Evolutionary conservation across 2,329 filamentous ascomycete species (phyloP).

Genomic region (Paradendryphiella salina): DNA sequence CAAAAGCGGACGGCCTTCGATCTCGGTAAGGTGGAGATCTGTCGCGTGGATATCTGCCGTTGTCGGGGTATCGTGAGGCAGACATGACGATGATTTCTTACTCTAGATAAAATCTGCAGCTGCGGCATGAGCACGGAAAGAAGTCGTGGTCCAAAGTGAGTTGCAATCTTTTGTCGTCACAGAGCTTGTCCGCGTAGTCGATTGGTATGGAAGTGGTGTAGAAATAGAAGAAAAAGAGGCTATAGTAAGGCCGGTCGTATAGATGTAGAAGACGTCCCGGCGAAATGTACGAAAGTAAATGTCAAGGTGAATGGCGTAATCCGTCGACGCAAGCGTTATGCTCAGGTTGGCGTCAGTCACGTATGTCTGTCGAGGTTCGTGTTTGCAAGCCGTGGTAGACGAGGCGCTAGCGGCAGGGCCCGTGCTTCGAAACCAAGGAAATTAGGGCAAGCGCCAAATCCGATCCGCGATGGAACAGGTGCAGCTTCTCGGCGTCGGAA

Average conservation of each 20-base stretch:
- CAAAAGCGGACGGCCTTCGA: constrained; percentile 65
- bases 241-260: background rate
- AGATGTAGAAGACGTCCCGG: background rate
- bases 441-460: constrained; percentile 27
- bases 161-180: background rate
- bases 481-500: constrained; percentile 35
- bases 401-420: constrained; percentile 21
- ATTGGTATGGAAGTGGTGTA: background rate
- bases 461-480: constrained; percentile 32
- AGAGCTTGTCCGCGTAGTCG: background rate
- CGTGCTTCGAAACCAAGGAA: constrained; percentile 17
- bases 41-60: constrained; percentile 48
- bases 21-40: constrained; percentile 63
- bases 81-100: constrained; percentile 33
- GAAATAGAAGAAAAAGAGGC: background rate
- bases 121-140: constrained; percentile 23
- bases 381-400: constrained; percentile 18
- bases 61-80: constrained; percentile 43
- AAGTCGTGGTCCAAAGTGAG: background rate
- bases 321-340: constrained; percentile 3
- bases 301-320: background rate
- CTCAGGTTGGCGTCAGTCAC: constrained; percentile 15
- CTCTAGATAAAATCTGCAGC: constrained; percentile 3
- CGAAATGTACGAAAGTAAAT: background rate
- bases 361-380: constrained; percentile 16